Evolutionary conservation across 2,329 filamentous ascomycete species (phyloP).

Genomic region (Colletotrichum sidae): DNA sequence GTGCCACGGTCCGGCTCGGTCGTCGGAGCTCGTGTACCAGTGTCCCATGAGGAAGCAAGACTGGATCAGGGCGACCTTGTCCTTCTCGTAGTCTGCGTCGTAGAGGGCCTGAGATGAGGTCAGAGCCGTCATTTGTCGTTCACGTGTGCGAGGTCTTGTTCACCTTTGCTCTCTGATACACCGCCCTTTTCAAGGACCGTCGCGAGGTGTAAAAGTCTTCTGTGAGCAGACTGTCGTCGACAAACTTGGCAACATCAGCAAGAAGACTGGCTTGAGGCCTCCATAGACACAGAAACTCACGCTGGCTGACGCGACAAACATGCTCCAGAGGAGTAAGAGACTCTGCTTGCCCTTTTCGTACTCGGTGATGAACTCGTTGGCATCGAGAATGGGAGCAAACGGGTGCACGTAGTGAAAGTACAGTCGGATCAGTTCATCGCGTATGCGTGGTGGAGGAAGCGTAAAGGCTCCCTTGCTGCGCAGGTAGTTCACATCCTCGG

Average conservation of each 20-base stretch:
- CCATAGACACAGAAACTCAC: conserved; percentile 39
- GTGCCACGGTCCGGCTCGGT: conserved; percentile 56
- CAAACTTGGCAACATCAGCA: conserved; percentile 4
- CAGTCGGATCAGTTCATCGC: conserved; percentile 36
- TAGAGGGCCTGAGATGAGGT: conserved; percentile 10
- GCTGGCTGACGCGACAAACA: conserved; percentile 46
- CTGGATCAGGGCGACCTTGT: conserved; percentile 55
- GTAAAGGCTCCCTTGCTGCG: conserved; percentile 38
- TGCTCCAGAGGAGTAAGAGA: conserved; percentile 44
- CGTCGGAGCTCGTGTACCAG: conserved; percentile 54
- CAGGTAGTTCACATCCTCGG: conserved; percentile 32
- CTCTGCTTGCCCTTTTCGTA: conserved; percentile 29
- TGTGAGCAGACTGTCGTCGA: conserved; percentile 19
- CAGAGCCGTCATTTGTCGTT: neutral
- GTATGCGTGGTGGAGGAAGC: conserved; percentile 30
- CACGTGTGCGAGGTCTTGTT: accelerated
- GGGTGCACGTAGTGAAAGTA: conserved; percentile 45
- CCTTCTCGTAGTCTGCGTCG: conserved; percentile 47
- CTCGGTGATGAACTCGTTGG: conserved; percentile 37
- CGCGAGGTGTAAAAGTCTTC: conserved; percentile 40
- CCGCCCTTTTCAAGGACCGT: conserved; percentile 50
- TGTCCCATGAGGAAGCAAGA: conserved; percentile 55
- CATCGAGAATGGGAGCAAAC: conserved; percentile 41
- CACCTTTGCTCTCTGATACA: conserved; percentile 52
- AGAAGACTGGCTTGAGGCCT: accelerated